phyloP scores from a whole-genome alignment of 1,284 basidiomycete species.

The Cryptococcus deneoformans region DNA sequence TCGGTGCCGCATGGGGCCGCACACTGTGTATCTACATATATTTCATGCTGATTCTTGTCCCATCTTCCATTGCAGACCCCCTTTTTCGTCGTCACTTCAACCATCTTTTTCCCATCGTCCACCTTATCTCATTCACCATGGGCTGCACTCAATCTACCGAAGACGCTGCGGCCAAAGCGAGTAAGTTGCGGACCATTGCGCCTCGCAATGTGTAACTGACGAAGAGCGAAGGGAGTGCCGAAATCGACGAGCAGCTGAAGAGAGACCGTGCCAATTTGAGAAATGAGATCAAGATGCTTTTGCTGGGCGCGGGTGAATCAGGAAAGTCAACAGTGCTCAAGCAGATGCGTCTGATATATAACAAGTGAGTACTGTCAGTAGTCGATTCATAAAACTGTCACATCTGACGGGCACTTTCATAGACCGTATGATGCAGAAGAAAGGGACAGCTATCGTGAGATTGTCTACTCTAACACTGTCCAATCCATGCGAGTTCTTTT shows the following conservation, averaged over 20 bases:
- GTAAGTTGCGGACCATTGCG: conserved; percentile 25
- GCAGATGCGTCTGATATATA: conserved; percentile 95
- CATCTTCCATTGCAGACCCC: neutral
- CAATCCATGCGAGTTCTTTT: conserved; percentile 97
- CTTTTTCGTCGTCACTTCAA: neutral
- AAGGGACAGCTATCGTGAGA: conserved; percentile 88
- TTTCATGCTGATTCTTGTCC: neutral
- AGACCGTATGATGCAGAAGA: conserved; percentile 83
- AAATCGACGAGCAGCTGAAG: conserved; percentile 95
- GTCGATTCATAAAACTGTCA: neutral
- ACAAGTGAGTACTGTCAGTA: conserved; percentile 35
- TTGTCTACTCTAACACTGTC: conserved; percentile 94
- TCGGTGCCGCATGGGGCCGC: neutral
- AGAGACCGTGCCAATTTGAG: conserved; percentile 85
- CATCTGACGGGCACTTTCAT: conserved; percentile 1
- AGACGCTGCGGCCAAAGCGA: conserved; percentile 49
- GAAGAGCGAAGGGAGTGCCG: conserved; percentile 62
- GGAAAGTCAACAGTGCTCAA: conserved; percentile 88
- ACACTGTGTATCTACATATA: neutral
- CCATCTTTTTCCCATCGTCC: neutral
- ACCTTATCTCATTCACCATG: conserved; percentile 29
- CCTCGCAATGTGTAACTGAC: neutral
- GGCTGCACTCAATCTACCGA: conserved; percentile 52
- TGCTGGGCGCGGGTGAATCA: conserved; percentile 90
- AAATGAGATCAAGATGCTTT: conserved; percentile 79